A percentile compares a stretch with the other conserved stretches of the same genome.
Conservation (phyloP, 441 rosid genomes). For the Populus hybrid region DNA sequence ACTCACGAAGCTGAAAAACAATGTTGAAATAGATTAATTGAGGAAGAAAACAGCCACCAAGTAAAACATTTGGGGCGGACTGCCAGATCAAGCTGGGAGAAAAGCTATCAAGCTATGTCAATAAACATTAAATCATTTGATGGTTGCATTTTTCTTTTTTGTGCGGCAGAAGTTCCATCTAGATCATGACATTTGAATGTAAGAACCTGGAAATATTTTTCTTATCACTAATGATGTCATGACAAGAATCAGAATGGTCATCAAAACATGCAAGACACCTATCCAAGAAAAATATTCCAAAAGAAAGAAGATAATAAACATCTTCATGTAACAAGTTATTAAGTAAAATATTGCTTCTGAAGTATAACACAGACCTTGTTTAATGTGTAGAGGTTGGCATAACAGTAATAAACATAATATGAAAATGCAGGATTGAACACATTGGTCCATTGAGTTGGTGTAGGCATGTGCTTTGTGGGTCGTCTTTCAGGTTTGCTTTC, state of each 20-base stretch:
- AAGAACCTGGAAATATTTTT: neutral
- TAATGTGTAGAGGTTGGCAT: slow-evolving; percentile 85
- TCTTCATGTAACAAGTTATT: neutral
- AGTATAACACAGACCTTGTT: slow-evolving; percentile 58
- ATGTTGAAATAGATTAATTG: slow-evolving; percentile 4
- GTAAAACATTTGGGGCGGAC: neutral
- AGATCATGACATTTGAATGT: neutral
- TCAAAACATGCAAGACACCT: neutral
- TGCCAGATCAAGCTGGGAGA: neutral
- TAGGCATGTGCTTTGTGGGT: slow-evolving; percentile 99
- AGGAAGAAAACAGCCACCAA: neutral
- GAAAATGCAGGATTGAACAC: slow-evolving; percentile 96
- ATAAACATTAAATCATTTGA: neutral
- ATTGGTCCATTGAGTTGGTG: slow-evolving; percentile 96
- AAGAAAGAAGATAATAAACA: neutral
- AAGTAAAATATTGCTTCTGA: neutral
- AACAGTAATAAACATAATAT: slow-evolving; percentile 90
- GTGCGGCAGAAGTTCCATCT: neutral
- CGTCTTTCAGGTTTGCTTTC: slow-evolving; percentile 99
- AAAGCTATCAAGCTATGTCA: neutral
- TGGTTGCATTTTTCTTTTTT: neutral
- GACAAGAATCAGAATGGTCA: neutral
- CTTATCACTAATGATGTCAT: neutral
- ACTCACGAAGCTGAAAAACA: slow-evolving; percentile 83
- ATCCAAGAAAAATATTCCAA: neutral